A percentile compares a stretch with the other conserved stretches of the same genome.
Conservation (phyloP, 2,329 filamentous ascomycete species). For the Phoma sp. region DNA sequence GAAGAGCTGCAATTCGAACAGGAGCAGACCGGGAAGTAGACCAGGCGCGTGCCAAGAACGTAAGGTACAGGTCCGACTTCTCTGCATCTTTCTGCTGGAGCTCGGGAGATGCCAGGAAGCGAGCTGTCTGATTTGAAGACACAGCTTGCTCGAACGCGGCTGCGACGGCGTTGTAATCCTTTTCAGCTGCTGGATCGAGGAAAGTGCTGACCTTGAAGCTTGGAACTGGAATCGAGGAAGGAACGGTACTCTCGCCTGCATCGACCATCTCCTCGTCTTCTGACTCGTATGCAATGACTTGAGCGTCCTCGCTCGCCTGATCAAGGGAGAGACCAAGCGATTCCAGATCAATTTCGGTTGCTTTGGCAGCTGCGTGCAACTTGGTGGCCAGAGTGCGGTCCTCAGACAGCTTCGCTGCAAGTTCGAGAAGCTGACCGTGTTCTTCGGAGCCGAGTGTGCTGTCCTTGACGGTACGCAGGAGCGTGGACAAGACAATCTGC, state of each 20-base stretch:
- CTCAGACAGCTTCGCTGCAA: slow-evolving; percentile 41
- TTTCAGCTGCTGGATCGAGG: slow-evolving; percentile 22
- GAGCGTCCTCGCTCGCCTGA: slow-evolving; percentile 21
- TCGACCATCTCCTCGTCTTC: slow-evolving; percentile 57
- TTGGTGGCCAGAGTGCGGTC: slow-evolving; percentile 54
- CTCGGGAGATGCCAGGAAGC: slow-evolving; percentile 62
- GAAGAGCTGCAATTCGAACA: slow-evolving; percentile 72
- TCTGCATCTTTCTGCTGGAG: slow-evolving; percentile 62
- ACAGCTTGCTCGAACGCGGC: slow-evolving; percentile 39
- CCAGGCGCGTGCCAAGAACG: slow-evolving; percentile 78
- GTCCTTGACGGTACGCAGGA: slow-evolving; percentile 60
- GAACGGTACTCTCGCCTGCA: slow-evolving; percentile 54
- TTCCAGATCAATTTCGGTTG: slow-evolving; percentile 74
- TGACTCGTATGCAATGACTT: slow-evolving; percentile 41
- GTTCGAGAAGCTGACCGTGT: slow-evolving; percentile 40
- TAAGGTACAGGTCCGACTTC: slow-evolving; percentile 70
- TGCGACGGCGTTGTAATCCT: slow-evolving; percentile 39
- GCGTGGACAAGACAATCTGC: slow-evolving; percentile 68
- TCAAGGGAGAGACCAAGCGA: slow-evolving; percentile 55
- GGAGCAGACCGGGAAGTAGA: slow-evolving; percentile 72
- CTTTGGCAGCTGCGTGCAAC: slow-evolving; percentile 70
- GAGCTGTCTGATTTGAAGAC: slow-evolving; percentile 23
- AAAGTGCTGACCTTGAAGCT: slow-evolving; percentile 39
- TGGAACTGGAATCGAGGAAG: slow-evolving; percentile 26
- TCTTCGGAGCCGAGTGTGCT: slow-evolving; percentile 33